Evolutionary conservation across 1,284 basidiomycete genomes (phyloP), one percentile per base, ranked within the genome.

Genomic region (Ceratorhiza oryzae-sativae): DNA sequence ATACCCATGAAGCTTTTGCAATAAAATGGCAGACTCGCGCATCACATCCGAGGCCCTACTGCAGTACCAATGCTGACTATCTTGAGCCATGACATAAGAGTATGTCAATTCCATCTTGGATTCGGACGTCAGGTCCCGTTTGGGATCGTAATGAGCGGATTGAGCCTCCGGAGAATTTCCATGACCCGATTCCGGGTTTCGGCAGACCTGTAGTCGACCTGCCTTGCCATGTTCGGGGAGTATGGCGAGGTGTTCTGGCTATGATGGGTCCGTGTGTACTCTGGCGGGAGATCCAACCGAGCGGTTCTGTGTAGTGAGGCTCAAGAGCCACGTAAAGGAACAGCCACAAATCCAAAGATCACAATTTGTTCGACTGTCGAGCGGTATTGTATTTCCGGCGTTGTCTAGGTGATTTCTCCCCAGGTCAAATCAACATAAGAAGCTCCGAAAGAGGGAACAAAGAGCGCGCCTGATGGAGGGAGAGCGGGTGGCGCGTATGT

Each of bases 1-100:
- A 76, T 93, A 95, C 3, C 93, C 93, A 77, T 91, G 90, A 53
- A 95, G 80, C 73, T 92, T 86, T 62, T 95, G 82, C 59, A 93
- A 84, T 81, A 93, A 96, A 0, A 87, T 88, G 0, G 94, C 92
- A 1, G 89, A 86, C 67, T 85, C 87, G 5, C 83, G 78, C 0
- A 85, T 85, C 45, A 86, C 80, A 20, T 81, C 76, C 61, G 85
- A 80, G 1, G 89, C 89, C 46, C 82, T 82, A 49, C 80, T 78
- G 77, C 91, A 93, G 77, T 90, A 92, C 91, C 91, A 93, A 76
- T 93, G 91, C 55, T 42, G 49, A 30, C 20, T 36, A 8, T 56
- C 51, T 27, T 68, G 63, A 30, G 32, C 63, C 41, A 53, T 53
- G 34, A 68, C 48, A 39, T 68, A 68, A 8, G 51, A 56, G n/a